Base-by-base conservation (phyloP, 148 eudicot genomes). In the Camellia lanceoleosa region DNA sequence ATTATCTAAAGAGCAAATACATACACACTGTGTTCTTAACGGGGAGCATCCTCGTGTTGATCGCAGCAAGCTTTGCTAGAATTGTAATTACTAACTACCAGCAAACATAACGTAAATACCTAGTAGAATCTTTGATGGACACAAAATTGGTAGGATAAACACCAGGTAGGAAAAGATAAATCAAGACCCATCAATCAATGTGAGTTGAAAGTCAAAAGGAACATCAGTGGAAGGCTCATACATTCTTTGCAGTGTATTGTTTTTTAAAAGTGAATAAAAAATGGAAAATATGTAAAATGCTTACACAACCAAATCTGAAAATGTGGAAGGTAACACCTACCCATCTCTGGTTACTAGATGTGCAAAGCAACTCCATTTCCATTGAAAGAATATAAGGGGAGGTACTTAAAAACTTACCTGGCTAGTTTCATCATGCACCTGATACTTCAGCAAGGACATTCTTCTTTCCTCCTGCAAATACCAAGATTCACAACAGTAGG, bases 371-470 rank as follows among this genome's bases (percentile, higher is more conserved):
- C 76, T 74, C 64, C 83, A 72, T 76, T 81, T 83, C 81, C 81
- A 78, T 63, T 70, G 59, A 75, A 75, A 82, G 73, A 75, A 79
- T 16, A 78, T 14, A 62, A 49, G 55, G 69, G 23, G 81, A 80
- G 90, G 87, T 71, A 84, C 80, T 84, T 76, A 81, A 51, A 30
- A 70, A 97, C 99, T 94, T 97, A 97, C 99, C 99, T 97, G 98
- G 95, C 97, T 97, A 83, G 97, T 97, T 87, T 97, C 99, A 86
- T 97, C 99, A 90, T 97, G 99, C 88, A 97, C 99, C 94, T 92
- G 98, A 90, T 97, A 91, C 87, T 90, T 91, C 80, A 84, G 87
- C 82, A 97, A 86, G 52, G 98, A 92, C 89, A 92, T 90, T 83
- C 99, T 92, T 89, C 99, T 90, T 88, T 96, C 99, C 92, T 96